Conservation (phyloP, 257 asterid species). For the Ophiorrhiza pumila region DNA sequence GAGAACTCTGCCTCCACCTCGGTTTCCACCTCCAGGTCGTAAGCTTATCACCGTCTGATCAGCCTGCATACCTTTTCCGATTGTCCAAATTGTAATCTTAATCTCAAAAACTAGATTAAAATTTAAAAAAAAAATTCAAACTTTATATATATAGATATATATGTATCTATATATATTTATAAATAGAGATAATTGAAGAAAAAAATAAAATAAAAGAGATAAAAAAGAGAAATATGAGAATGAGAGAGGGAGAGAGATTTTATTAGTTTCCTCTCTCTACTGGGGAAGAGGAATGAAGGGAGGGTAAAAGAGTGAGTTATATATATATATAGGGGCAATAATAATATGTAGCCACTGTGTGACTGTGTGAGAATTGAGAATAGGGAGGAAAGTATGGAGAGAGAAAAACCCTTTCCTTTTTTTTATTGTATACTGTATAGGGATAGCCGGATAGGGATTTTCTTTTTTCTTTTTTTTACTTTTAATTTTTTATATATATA, state of each 20-base stretch:
- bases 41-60: slow-evolving; percentile 50
- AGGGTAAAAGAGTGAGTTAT: background rate
- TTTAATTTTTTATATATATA: background rate
- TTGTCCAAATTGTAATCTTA: slow-evolving; percentile 19
- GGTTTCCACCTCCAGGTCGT: slow-evolving; percentile 55
- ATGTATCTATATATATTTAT: slow-evolving; percentile 19
- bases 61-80: slow-evolving; percentile 47
- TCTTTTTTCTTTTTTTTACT: background rate
- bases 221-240: background rate
- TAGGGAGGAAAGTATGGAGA: background rate
- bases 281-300: slow-evolving; percentile 24
- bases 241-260: slow-evolving; percentile 23
- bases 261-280: slow-evolving; percentile 48
- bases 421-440: background rate
- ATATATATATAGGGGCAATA: background rate
- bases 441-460: background rate
- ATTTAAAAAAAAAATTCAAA: slow-evolving; percentile 18
- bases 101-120: slow-evolving; percentile 14
- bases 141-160: slow-evolving; percentile 14
- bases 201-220: background rate
- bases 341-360: no score
- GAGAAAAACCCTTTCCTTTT: slow-evolving; percentile 21
- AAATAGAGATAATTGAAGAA: background rate
- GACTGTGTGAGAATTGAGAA: background rate
- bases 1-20: slow-evolving; percentile 36